Evolutionary conservation across 2,329 filamentous ascomycete genomes (phyloP), one percentile per base, ranked within the genome.

Genomic region (Hypoxylon sp.): DNA sequence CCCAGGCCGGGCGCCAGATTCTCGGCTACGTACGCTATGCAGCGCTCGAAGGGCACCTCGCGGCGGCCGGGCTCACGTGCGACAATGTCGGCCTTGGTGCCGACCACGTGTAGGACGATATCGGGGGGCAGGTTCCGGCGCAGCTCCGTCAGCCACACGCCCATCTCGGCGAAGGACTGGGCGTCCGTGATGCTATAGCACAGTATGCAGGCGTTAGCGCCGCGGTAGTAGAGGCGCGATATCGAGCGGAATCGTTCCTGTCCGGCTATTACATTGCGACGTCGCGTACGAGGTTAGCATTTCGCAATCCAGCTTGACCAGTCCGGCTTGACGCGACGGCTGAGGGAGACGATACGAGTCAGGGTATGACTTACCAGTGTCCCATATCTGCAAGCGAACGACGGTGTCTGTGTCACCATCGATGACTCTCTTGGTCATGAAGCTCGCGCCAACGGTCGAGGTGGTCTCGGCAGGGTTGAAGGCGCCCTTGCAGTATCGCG

Each of bases 231-330:
- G 50, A 99, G 86, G 54, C 93, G 89, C 8, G 92, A 96, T 70
- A 99, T 98, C 61, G 90, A 93, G 68, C 94, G 87, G 75, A 98
- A 99, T 54, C 94, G 87, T 79, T 99, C 94, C 73, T 99, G 94
- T 60, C 94, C 94, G 55, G 94, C 87, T 81, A 72, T 53, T 35
- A n/a, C 15, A 13, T 35, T 17, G 15, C 3, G 20, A 17, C n/a
- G 40, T 43, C 26, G 37, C 23, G 23, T 15, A 11, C n/a, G n/a
- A 9, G 15, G 48, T 55, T 48, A 50, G 33, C 13, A 49, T 68
- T 27, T 69, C n/a, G n/a, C n/a, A n/a, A n/a, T n/a, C n/a, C n/a
- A n/a, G n/a, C n/a, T n/a, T n/a, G n/a, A n/a, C n/a, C n/a, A n/a
- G n/a, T n/a, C n/a, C n/a, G n/a, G n/a, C n/a, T n/a, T n/a, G n/a